These are phyloP conservation scores for Casuarina glauca DNA, from an alignment of 306 rosid genomes.

Conservation along the genomic window DNA sequence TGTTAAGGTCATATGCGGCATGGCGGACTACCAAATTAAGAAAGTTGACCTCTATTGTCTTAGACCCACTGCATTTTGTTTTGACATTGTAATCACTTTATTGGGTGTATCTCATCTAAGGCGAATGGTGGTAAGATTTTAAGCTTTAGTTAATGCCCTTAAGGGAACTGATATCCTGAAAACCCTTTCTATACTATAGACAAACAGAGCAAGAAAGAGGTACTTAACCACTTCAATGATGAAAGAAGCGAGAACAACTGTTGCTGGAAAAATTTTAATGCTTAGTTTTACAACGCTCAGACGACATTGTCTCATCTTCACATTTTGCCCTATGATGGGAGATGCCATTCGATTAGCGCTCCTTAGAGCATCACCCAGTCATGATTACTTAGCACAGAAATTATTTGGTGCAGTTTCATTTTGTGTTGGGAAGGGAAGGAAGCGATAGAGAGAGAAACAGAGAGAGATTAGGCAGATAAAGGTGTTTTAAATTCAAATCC, in stretches of 20 bases:
- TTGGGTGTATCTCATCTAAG: no score
- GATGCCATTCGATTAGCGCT: not conserved
- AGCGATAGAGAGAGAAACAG: not conserved
- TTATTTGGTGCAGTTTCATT: no score
- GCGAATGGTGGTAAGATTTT: no score
- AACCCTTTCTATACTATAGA: no score
- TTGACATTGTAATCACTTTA: no score
- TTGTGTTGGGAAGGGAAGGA: not conserved
- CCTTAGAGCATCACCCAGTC: not conserved
- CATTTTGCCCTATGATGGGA: not conserved
- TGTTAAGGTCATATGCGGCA: no score
- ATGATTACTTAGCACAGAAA: not conserved
- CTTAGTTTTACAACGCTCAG: not conserved
- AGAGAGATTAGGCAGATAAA: slow-evolving; percentile 32
- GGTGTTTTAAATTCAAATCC: slow-evolving; percentile 62
- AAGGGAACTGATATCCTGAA: no score
- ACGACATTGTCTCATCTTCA: not conserved
- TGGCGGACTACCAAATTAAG: no score
- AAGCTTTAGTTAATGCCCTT: no score
- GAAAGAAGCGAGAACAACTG: not conserved
- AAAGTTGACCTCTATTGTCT: no score
- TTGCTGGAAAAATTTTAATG: not conserved
- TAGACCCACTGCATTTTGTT: no score
- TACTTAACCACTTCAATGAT: not conserved
- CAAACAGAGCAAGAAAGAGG: no score